Conservation (phyloP, 2,329 filamentous ascomycete species). For the Aspergillus pseudoviridinutans region DNA sequence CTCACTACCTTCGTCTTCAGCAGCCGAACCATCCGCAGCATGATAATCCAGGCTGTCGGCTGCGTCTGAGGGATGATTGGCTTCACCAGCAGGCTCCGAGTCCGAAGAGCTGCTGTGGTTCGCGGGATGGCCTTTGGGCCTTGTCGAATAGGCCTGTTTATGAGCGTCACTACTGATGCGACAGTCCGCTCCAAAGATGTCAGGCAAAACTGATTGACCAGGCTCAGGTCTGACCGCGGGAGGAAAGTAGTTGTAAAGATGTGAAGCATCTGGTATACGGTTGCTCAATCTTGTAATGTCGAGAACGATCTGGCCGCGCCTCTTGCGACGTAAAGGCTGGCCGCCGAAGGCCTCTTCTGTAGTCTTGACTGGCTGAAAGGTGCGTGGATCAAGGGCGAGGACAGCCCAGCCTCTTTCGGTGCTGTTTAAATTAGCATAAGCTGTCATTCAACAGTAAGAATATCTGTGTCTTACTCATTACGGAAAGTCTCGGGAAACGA, state of each 20-base stretch:
- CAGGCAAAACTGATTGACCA: constrained; percentile 20
- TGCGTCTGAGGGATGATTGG: constrained; percentile 8
- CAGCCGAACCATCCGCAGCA: constrained; percentile 17
- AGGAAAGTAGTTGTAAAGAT: constrained; percentile 24
- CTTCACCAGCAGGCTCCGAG: background rate
- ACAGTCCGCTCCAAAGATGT: constrained; percentile 27
- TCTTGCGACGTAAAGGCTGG: constrained; percentile 15
- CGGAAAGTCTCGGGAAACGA: constrained; percentile 24
- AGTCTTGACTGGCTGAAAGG: constrained; percentile 33
- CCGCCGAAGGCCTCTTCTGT: constrained; percentile 42
- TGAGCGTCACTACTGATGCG: constrained; percentile 10
- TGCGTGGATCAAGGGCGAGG: constrained; percentile 43
- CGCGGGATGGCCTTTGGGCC: background rate
- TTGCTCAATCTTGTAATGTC: constrained; percentile 28
- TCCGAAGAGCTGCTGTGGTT: background rate
- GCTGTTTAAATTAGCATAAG: constrained; percentile 3
- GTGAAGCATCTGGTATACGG: constrained; percentile 26
- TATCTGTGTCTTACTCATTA: constrained; percentile 14
- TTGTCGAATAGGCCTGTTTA: background rate
- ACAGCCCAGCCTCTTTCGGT: constrained; percentile 44
- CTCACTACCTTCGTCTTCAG: constrained; percentile 13
- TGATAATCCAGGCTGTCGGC: constrained; percentile 15
- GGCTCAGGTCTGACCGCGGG: constrained; percentile 16
- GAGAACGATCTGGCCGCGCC: constrained; percentile 20
- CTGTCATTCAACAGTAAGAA: background rate